Evolutionary conservation across 805 yeast genomes (phyloP).

Genomic region (Candida khao-thaluensis): DNA sequence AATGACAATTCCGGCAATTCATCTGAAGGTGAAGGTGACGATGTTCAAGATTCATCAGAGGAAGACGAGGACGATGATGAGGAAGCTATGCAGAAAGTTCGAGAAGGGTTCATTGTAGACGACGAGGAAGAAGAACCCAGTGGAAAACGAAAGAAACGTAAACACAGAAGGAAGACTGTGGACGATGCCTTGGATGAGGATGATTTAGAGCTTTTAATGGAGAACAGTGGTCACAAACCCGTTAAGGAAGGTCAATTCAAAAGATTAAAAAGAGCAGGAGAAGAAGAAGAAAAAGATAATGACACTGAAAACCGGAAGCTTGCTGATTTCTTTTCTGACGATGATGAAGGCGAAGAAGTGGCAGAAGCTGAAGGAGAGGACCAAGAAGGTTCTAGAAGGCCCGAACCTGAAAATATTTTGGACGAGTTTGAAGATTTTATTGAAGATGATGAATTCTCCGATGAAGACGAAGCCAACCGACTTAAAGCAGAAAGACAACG

Average conservation of each 20-base stretch:
- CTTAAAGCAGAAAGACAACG: constrained; percentile 30
- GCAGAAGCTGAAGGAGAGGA: constrained; percentile 28
- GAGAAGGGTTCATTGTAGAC: constrained; percentile 93
- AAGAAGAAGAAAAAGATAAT: constrained; percentile 32
- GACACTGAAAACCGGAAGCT: constrained; percentile 25
- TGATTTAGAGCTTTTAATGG: constrained; percentile 87
- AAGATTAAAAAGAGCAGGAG: constrained; percentile 73
- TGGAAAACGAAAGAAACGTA: constrained; percentile 27
- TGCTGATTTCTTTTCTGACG: constrained; percentile 69
- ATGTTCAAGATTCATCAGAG: constrained; percentile 63
- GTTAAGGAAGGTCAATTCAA: constrained; percentile 55
- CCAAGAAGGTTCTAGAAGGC: not conserved
- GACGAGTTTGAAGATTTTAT: constrained; percentile 96
- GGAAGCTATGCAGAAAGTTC: constrained; percentile 77
- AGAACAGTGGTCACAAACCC: constrained; percentile 78
- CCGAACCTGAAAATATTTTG: constrained; percentile 41
- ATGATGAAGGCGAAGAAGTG: constrained; percentile 29
- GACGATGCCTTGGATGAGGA: constrained; percentile 88
- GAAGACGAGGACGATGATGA: constrained; percentile 88
- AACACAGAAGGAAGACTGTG: constrained; percentile 41
- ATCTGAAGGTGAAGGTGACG: constrained; percentile 37
- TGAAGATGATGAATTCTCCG: constrained; percentile 95
- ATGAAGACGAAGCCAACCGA: constrained; percentile 63
- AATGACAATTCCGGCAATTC: constrained; percentile 26
- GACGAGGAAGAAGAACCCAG: constrained; percentile 68